phyloP scores from a whole-genome alignment of 169 alveolate species.

The Babesia divergens region DNA sequence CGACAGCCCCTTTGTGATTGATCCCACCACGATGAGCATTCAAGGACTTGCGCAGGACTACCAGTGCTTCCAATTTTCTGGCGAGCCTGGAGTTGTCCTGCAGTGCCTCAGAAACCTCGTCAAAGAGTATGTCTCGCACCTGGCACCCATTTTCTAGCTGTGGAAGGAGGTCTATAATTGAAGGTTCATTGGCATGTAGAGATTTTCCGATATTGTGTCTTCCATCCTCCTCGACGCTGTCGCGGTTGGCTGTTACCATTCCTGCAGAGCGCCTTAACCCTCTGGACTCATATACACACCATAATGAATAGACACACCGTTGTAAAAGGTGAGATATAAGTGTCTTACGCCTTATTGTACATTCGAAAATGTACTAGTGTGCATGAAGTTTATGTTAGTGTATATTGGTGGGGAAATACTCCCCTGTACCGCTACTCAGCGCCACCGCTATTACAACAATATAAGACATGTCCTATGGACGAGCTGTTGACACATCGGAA shows the following conservation, averaged over 20 bases:
- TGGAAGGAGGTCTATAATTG: constrained; percentile 20
- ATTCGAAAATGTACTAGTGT: no score
- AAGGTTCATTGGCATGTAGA: background rate
- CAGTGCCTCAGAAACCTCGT: constrained; percentile 37
- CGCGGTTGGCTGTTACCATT: constrained; percentile 3
- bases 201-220: background rate
- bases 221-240: background rate
- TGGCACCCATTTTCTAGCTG: constrained; percentile 19
- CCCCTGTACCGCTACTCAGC: no score
- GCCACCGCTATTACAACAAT: no score
- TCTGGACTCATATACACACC: no score
- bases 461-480: no score
- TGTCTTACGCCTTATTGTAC: no score
- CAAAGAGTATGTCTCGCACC: constrained; percentile 33
- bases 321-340: no score
- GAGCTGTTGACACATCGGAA: no score
- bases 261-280: no score
- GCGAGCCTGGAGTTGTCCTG: constrained; percentile 1
- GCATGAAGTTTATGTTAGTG: no score
- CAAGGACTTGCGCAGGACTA: constrained; percentile 31
- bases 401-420: no score
- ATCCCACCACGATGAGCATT: constrained; percentile 22
- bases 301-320: no score
- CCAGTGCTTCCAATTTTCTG: constrained; percentile 17
- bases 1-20: background rate